A percentile compares a stretch with the other conserved stretches of the same genome.
Evolutionary conservation across 139 green algal species (phyloP).

Genomic region (Closterium sp.): DNA sequence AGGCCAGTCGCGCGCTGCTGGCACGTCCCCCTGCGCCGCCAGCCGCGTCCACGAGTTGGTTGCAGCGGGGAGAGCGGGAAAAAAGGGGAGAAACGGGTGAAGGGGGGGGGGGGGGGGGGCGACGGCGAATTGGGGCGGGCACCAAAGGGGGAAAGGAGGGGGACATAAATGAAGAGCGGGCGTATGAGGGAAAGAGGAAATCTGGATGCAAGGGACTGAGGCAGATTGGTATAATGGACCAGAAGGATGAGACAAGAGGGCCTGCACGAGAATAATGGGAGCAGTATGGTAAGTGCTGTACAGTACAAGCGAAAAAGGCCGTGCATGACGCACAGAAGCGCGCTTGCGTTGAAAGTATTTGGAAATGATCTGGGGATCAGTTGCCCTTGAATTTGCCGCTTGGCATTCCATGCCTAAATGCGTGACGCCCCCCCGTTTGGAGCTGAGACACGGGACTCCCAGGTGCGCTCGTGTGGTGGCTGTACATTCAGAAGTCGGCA

Average conservation of each 20-base stretch:
- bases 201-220: too few species aligned
- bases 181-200: background rate
- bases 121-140: too few species aligned
- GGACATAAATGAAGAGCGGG: background rate
- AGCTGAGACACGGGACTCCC: too few species aligned
- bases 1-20: background rate
- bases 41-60: conserved; percentile 24
- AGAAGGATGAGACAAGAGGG: too few species aligned
- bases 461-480: too few species aligned
- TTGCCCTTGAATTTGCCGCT: background rate
- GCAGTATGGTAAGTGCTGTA: background rate
- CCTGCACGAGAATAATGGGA: too few species aligned
- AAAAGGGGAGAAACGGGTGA: background rate
- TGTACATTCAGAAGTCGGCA: too few species aligned
- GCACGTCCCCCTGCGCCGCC: background rate
- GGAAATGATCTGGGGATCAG: too few species aligned
- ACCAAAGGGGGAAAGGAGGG: background rate
- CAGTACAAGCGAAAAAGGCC: background rate
- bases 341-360: background rate
- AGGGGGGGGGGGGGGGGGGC: too few species aligned
- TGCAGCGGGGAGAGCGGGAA: background rate
- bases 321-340: background rate
- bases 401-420: background rate
- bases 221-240: too few species aligned
- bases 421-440: background rate